Percentiles rank a stretch among this genome's conserved stretches.
Evolutionary conservation across 2,329 filamentous ascomycete species (phyloP).

Genomic region (Colletotrichum lindemuthianum): DNA sequence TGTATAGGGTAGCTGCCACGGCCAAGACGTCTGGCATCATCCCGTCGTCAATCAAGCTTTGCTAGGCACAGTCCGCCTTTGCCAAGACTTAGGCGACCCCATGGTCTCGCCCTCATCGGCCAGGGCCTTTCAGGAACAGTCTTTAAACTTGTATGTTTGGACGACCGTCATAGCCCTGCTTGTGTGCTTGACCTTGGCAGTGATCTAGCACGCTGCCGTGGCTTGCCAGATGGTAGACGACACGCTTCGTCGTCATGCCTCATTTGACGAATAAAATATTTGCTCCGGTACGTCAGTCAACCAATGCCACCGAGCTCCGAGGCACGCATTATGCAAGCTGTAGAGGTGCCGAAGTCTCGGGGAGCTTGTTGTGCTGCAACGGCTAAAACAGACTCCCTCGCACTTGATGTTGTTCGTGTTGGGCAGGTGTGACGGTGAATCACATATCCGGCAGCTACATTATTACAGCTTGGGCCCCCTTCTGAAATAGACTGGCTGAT

Average conservation of each 20-base stretch:
- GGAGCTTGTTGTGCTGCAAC: background rate
- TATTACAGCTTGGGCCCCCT: background rate
- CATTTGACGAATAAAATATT: slow-evolving; percentile 7
- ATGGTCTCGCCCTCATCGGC: slow-evolving; percentile 30
- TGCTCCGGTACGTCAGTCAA: background rate
- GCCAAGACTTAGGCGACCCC: slow-evolving; percentile 30
- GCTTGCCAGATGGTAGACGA: slow-evolving; percentile 1
- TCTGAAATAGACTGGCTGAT: slow-evolving; percentile 3
- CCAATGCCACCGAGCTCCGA: slow-evolving; percentile 2
- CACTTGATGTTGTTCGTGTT: background rate
- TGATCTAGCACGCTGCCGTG: slow-evolving; percentile 16
- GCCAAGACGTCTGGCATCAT: slow-evolving; percentile 32
- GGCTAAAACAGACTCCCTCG: slow-evolving; percentile 9
- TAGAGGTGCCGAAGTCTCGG: slow-evolving; percentile 5
- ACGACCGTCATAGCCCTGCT: slow-evolving; percentile 29
- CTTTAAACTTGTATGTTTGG: slow-evolving; percentile 13
- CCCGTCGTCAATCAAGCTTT: slow-evolving; percentile 28
- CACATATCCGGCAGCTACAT: background rate
- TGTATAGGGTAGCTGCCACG: background rate
- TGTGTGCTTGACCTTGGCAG: slow-evolving; percentile 21
- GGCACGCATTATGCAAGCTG: slow-evolving; percentile 18
- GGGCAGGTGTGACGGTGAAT: background rate
- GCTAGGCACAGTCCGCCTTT: slow-evolving; percentile 31
- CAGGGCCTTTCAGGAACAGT: slow-evolving; percentile 7
- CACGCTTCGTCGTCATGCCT: slow-evolving; percentile 23